A percentile compares a stretch with the other conserved stretches of the same genome.
These are phyloP conservation scores for Cercospora sp. DNA, from an alignment of 2,329 filamentous ascomycete species.

Conservation along the genomic window DNA sequence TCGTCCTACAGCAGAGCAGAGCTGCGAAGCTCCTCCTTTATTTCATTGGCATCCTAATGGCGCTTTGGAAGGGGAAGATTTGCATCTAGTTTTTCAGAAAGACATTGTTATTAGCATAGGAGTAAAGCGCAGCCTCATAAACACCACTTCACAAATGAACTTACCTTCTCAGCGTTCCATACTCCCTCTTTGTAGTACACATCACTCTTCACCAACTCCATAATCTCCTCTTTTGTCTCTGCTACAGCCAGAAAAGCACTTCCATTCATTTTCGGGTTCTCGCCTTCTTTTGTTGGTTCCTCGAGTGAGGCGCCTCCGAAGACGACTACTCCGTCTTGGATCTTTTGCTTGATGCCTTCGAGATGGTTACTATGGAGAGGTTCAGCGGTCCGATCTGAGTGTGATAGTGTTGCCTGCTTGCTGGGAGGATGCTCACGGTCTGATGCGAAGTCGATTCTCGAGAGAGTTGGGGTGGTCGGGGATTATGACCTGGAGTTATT, in stretches of 20 bases:
- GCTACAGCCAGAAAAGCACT: constrained; percentile 70
- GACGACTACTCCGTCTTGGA: constrained; percentile 60
- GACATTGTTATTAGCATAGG: no score
- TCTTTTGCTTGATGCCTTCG: constrained; percentile 53
- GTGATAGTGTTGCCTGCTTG: no score
- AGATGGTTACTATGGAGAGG: constrained; percentile 53
- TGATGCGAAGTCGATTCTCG: constrained; percentile 45
- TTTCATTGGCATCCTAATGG: constrained; percentile 46
- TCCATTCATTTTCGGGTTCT: constrained; percentile 70
- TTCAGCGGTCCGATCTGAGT: no score
- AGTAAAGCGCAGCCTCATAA: no score
- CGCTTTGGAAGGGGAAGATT: constrained; percentile 52
- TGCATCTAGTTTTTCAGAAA: no score
- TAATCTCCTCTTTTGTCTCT: constrained; percentile 64
- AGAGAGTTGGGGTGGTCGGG: constrained; percentile 48
- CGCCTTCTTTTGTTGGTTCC: constrained; percentile 61
- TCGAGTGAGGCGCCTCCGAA: constrained; percentile 70
- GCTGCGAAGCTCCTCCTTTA: not conserved
- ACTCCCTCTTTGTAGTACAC: constrained; percentile 70
- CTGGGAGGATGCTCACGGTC: constrained; percentile 36
- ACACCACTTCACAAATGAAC: no score
- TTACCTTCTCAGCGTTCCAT: constrained; percentile 65
- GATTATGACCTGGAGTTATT: constrained; percentile 40
- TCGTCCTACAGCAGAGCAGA: no score
- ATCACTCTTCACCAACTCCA: constrained; percentile 65